Percentiles rank a stretch among this genome's conserved stretches.
Conservation (phyloP, 176 grass and related monocot species). For the Stipa capillata region DNA sequence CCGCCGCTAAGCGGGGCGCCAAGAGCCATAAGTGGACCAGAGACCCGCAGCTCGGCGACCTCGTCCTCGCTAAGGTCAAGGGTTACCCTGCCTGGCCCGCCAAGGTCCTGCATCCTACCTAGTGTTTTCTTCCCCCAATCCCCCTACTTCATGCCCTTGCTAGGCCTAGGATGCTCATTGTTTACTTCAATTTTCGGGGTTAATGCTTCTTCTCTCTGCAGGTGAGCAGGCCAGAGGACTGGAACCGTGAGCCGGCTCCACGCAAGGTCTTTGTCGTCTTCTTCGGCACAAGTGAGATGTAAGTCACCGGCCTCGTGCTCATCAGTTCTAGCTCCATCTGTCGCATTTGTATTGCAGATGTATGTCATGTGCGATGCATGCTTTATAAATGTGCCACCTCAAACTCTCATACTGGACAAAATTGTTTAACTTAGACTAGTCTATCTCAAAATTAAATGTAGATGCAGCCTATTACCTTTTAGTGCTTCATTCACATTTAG, state of each 20-base stretch:
- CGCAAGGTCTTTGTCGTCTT: slow-evolving; percentile 74
- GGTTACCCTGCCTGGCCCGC: slow-evolving; percentile 91
- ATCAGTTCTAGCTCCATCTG: background rate
- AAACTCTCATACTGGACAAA: background rate
- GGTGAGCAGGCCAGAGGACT: slow-evolving; percentile 74
- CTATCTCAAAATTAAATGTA: background rate
- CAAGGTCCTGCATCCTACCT: slow-evolving; percentile 45
- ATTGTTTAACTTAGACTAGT: background rate
- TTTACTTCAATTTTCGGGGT: background rate
- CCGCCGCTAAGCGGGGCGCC: slow-evolving; percentile 53
- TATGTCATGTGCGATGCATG: background rate
- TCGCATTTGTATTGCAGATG: background rate
- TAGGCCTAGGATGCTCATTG: background rate
- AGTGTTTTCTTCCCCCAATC: slow-evolving; percentile 30
- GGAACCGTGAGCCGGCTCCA: slow-evolving; percentile 26
- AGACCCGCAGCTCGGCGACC: slow-evolving; percentile 65
- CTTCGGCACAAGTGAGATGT: slow-evolving; percentile 83
- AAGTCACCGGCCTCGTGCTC: too few relatives aligned
- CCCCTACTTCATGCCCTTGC: background rate
- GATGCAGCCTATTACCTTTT: background rate
- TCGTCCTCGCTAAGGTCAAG: slow-evolving; percentile 98
- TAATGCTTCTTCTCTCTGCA: slow-evolving; percentile 17
- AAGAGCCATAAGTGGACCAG: slow-evolving; percentile 57
- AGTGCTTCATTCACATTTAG: background rate
- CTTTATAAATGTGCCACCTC: background rate